A percentile compares a stretch with the other conserved stretches of the same genome.
phyloP scores from a whole-genome alignment of 805 yeast genomes.

The Sugiyamaella floridensis region DNA sequence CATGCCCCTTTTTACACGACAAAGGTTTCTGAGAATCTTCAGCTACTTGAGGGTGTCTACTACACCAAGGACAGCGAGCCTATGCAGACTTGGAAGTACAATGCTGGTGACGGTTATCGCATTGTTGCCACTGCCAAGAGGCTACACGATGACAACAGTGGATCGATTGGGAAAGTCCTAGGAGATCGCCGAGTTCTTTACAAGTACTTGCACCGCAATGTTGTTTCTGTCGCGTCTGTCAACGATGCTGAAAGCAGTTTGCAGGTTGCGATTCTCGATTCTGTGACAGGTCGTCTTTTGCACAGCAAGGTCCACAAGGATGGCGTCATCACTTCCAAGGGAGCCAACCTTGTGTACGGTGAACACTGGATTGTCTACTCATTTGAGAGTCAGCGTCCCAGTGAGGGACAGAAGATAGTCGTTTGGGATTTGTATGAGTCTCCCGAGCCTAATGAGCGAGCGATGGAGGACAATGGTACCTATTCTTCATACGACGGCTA shows the following conservation, averaged over 20 bases:
- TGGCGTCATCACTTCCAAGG: constrained; percentile 29
- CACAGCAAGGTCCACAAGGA: constrained; percentile 37
- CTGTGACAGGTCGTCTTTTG: constrained; percentile 60
- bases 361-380: constrained; percentile 81
- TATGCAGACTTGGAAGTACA: constrained; percentile 35
- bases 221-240: constrained; percentile 46
- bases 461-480: constrained; percentile 16
- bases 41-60: neutral
- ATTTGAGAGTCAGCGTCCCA: constrained; percentile 44
- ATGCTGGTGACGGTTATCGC: constrained; percentile 29
- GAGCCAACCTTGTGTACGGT: constrained; percentile 53
- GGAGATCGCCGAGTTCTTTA: constrained; percentile 69
- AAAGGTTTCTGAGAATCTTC: neutral
- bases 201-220: constrained; percentile 73
- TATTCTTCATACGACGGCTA: constrained; percentile 34
- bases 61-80: neutral
- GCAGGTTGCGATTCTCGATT: constrained; percentile 52
- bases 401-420: constrained; percentile 50
- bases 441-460: constrained; percentile 42
- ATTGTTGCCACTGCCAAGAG: constrained; percentile 38
- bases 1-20: neutral
- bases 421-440: constrained; percentile 80
- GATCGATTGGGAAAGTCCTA: constrained; percentile 61
- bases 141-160: constrained; percentile 36
- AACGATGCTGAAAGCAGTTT: constrained; percentile 31